Percentiles rank a stretch among this genome's conserved stretches.
These are phyloP conservation scores for Onygena corvina DNA, from an alignment of 2,329 filamentous ascomycete genomes.

Conservation along the genomic window DNA sequence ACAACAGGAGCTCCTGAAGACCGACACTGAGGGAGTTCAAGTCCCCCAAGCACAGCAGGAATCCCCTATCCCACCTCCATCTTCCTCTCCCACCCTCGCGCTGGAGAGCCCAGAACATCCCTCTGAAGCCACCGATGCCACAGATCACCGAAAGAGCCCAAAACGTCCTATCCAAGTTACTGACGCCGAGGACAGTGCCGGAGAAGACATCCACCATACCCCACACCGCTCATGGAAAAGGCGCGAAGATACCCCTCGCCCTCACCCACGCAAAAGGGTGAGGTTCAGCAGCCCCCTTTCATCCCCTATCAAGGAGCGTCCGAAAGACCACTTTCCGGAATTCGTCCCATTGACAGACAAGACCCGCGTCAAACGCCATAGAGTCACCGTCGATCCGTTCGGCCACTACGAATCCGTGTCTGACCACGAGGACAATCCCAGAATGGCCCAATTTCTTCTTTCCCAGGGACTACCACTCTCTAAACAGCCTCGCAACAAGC, in stretches of 20 bases:
- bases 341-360: not conserved
- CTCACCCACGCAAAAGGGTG: not conserved
- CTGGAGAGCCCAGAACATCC: too few relatives aligned
- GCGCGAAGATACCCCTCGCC: not conserved
- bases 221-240: not conserved
- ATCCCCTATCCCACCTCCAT: too few relatives aligned
- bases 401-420: constrained; percentile 9
- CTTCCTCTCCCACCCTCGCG: too few relatives aligned
- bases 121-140: not conserved
- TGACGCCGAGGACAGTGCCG: not conserved
- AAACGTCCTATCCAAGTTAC: not conserved
- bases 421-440: not conserved
- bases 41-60: too few relatives aligned
- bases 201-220: not conserved
- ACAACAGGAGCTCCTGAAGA: too few relatives aligned
- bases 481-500: not conserved
- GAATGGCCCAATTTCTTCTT: not conserved
- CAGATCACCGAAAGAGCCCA: not conserved
- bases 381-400: constrained; percentile 11
- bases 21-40: too few relatives aligned
- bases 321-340: too few relatives aligned
- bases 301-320: not conserved
- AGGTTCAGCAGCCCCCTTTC: not conserved
- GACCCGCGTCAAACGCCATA: constrained; percentile 6
- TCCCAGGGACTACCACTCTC: not conserved